Percentiles rank a stretch among this genome's conserved stretches.
phyloP scores from a whole-genome alignment of 768 basidiomycete genomes.

The Boletellus ananiceps region DNA sequence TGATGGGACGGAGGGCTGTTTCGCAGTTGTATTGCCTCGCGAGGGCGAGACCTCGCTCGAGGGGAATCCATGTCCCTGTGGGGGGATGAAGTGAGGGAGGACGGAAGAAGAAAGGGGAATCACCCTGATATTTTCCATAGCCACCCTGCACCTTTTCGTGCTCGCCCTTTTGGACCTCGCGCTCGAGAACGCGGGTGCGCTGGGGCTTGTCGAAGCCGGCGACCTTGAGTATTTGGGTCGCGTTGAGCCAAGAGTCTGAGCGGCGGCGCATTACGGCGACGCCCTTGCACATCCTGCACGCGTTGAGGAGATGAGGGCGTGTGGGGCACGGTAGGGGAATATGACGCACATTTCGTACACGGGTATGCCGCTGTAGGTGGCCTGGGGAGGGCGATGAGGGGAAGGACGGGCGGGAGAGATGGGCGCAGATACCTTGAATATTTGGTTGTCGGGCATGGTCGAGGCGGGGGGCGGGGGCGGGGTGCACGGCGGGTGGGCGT shows the following conservation, averaged over 20 bases:
- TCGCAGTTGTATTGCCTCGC: slow-evolving; percentile 95
- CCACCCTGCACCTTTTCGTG: slow-evolving; percentile 99
- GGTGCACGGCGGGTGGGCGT: neutral
- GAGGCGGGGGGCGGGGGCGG: neutral
- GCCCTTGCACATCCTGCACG: slow-evolving; percentile 85
- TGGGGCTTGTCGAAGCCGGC: slow-evolving; percentile 99
- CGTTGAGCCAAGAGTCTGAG: slow-evolving; percentile 96
- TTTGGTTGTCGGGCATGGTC: slow-evolving; percentile 75
- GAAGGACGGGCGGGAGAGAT: neutral
- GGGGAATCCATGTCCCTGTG: slow-evolving; percentile 96
- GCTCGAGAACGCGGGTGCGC: slow-evolving; percentile 92
- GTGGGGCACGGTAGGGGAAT: slow-evolving; percentile 32
- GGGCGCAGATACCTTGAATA: slow-evolving; percentile 68
- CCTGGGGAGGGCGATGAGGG: slow-evolving; percentile 42
- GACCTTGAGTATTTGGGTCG: slow-evolving; percentile 98
- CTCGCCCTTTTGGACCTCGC: slow-evolving; percentile 97
- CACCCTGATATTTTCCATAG: slow-evolving; percentile 99
- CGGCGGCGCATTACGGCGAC: slow-evolving; percentile 98
- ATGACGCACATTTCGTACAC: slow-evolving; percentile 82
- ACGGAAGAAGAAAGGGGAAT: slow-evolving; percentile 22
- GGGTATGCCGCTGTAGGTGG: slow-evolving; percentile 89
- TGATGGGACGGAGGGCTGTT: slow-evolving; percentile 78
- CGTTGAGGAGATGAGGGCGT: slow-evolving; percentile 34
- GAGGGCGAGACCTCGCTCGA: slow-evolving; percentile 80
- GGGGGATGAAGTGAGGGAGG: neutral